Evolutionary conservation across 768 basidiomycete genomes (phyloP).

Genomic region (Coprinopsis sp.): DNA sequence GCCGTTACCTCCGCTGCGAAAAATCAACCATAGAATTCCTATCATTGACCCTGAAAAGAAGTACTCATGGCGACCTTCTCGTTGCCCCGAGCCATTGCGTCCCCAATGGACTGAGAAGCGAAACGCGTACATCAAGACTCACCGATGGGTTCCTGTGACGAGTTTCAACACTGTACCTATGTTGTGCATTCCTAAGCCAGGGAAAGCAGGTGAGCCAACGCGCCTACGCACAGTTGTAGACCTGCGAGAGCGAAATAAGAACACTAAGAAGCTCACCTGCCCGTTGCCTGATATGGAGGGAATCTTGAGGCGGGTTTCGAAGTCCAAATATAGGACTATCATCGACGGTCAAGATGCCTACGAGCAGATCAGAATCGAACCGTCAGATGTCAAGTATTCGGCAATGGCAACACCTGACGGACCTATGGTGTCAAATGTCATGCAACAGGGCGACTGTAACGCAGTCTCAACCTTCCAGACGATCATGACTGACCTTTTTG

Average conservation of each 20-base stretch:
- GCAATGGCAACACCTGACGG: constrained; percentile 29
- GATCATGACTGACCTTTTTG: constrained; percentile 22
- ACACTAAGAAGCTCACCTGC: constrained; percentile 28
- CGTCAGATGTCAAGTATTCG: constrained; percentile 22
- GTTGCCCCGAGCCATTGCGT: too few species aligned
- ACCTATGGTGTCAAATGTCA: constrained; percentile 30
- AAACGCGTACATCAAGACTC: constrained; percentile 20
- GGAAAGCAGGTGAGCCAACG: constrained; percentile 14
- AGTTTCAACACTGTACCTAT: constrained; percentile 29
- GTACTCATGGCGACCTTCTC: constrained; percentile 32
- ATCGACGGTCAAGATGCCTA: constrained; percentile 40
- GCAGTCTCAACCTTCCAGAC: constrained; percentile 32
- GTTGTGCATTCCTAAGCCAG: constrained; percentile 24
- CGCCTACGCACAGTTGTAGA: constrained; percentile 33
- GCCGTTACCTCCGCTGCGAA: constrained; percentile 27
- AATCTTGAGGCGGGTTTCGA: constrained; percentile 29
- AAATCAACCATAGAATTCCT: constrained; percentile 36
- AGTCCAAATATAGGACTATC: constrained; percentile 23
- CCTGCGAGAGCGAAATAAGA: constrained; percentile 28
- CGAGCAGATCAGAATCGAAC: constrained; percentile 33
- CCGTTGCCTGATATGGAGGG: constrained; percentile 39
- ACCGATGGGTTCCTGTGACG: constrained; percentile 24
- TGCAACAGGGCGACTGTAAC: constrained; percentile 26
- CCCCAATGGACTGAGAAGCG: too few species aligned
- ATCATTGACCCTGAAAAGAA: constrained; percentile 29